Percentiles rank a stretch among this genome's conserved stretches.
Evolutionary conservation across 2,329 filamentous ascomycete species (phyloP).

Genomic region (Aspergillus nomiae): DNA sequence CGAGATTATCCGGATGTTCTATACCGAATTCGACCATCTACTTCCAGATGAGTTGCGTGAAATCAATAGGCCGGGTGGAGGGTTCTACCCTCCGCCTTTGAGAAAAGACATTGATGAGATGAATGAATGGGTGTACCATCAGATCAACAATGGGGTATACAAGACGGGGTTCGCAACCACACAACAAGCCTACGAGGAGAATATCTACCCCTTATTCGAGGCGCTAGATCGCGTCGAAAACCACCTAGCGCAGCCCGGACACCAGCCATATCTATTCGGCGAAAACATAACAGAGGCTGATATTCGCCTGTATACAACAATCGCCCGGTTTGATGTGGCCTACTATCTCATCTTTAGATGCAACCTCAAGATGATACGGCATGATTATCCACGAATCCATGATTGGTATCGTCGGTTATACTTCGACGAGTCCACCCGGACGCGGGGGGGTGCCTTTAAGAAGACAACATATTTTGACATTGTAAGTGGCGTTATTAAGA

Average conservation of each 20-base stretch:
- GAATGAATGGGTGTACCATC: conserved; percentile 74
- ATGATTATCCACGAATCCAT: conserved; percentile 58
- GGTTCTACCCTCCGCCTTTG: conserved; percentile 67
- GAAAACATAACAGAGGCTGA: conserved; percentile 75
- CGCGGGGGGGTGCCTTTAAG: conserved; percentile 44
- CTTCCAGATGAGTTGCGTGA: conserved; percentile 61
- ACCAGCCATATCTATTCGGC: conserved; percentile 72
- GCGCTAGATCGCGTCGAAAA: conserved; percentile 72
- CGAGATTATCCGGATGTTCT: conserved; percentile 85
- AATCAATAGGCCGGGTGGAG: conserved; percentile 50
- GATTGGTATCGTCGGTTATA: conserved; percentile 51
- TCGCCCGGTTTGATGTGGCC: conserved; percentile 68
- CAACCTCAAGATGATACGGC: conserved; percentile 63
- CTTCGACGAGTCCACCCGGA: conserved; percentile 47
- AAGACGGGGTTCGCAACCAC: conserved; percentile 74
- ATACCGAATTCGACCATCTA: conserved; percentile 71
- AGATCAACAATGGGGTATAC: conserved; percentile 58
- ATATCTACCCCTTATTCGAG: conserved; percentile 68
- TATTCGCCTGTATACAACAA: conserved; percentile 68
- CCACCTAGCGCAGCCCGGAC: conserved; percentile 56
- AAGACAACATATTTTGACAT: conserved; percentile 48
- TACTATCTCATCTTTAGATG: conserved; percentile 84
- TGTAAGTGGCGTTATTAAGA: conserved; percentile 25
- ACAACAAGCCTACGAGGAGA: conserved; percentile 73
- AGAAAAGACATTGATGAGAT: conserved; percentile 68